Conservation (phyloP, 768 basidiomycete species). For the Infundibulicybe gibba region DNA sequence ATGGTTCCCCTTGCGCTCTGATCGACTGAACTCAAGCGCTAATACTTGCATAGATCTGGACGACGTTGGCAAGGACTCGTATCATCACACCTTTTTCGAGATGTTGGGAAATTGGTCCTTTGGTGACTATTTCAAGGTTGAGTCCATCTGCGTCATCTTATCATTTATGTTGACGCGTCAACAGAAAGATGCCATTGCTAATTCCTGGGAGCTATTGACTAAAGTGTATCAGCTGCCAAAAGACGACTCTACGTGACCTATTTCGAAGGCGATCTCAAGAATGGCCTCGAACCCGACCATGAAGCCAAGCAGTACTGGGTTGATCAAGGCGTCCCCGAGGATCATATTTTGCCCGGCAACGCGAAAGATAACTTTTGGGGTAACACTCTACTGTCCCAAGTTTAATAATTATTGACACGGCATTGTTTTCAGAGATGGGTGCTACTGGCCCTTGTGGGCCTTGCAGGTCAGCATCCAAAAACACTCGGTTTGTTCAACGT, state of each 20-base stretch:
- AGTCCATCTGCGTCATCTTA: conserved; percentile 8
- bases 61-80: conserved; percentile 98
- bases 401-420: conserved; percentile 4
- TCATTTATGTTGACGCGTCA: conserved; percentile 6
- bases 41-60: conserved; percentile 69
- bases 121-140: conserved; percentile 98
- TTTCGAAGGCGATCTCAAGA: conserved; percentile 91
- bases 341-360: conserved; percentile 89
- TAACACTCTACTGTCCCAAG: conserved; percentile 27
- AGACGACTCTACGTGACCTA: conserved; percentile 97
- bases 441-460: conserved; percentile 97
- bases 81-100: conserved; percentile 98
- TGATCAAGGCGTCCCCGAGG: conserved; percentile 82
- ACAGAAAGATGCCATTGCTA: conserved; percentile 88
- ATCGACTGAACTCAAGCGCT: neutral
- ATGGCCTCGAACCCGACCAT: conserved; percentile 80
- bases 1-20: conserved; percentile 47
- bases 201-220: conserved; percentile 95
- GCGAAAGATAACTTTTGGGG: conserved; percentile 99
- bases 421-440: conserved; percentile 80
- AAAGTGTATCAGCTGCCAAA: conserved; percentile 83
- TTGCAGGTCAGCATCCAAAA: conserved; percentile 57
- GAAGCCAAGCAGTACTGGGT: conserved; percentile 90
- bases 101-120: conserved; percentile 99
- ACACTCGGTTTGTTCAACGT: neutral